phyloP scores from a whole-genome alignment of 176 grass and related monocot species.

The Oryza rufipogon region DNA sequence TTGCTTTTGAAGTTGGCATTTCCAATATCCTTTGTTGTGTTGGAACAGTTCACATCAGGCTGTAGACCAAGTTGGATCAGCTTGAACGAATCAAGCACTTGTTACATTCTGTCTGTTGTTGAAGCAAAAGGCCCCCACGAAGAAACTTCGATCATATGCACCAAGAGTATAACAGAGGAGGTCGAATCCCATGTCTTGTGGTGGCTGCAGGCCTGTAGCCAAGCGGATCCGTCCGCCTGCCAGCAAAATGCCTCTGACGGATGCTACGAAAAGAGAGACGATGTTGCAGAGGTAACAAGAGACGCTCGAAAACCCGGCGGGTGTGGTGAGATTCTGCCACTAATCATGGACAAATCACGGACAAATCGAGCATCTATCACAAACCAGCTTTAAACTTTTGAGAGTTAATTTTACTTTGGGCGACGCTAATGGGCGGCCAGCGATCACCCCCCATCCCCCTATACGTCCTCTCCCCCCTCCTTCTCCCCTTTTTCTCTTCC shows the following conservation, averaged over 20 bases:
- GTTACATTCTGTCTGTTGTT: neutral
- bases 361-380: neutral
- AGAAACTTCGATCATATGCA: neutral
- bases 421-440: too few relatives aligned
- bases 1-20: neutral
- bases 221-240: neutral
- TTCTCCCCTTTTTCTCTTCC: too few relatives aligned
- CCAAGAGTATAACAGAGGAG: neutral
- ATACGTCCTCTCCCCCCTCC: too few relatives aligned
- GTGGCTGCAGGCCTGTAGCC: neutral
- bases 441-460: too few relatives aligned
- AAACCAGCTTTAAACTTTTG: neutral
- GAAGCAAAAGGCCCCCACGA: neutral
- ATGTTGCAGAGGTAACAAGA: neutral
- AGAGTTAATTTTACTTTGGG: neutral
- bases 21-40: neutral
- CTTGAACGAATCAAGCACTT: neutral
- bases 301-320: neutral
- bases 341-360: neutral
- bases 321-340: neutral
- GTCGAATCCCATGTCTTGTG: neutral
- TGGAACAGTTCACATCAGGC: neutral
- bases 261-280: neutral
- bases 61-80: neutral
- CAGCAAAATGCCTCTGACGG: neutral